phyloP scores from a whole-genome alignment of 768 basidiomycete genomes.

The Leccinum variicolor region DNA sequence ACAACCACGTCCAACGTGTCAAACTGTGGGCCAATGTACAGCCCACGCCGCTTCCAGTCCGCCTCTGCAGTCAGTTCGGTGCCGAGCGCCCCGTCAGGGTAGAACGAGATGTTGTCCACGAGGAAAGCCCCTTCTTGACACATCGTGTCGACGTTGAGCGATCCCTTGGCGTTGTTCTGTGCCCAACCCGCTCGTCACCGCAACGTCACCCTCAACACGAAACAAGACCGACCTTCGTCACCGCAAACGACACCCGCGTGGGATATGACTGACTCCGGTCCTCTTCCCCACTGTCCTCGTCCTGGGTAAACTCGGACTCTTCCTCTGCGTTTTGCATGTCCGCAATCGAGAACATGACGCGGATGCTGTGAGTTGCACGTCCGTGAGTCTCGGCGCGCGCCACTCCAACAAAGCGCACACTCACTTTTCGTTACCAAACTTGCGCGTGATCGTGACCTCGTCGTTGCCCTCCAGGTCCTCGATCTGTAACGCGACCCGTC shows the following conservation, averaged over 20 bases:
- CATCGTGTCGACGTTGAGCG: conserved; percentile 74
- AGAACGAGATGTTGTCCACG: conserved; percentile 90
- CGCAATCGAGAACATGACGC: conserved; percentile 23
- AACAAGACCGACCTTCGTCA: conserved; percentile 66
- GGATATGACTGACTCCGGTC: conserved; percentile 49
- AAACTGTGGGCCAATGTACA: conserved; percentile 94
- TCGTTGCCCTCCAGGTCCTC: conserved; percentile 69
- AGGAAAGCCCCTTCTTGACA: conserved; percentile 77
- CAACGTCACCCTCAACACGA: neutral
- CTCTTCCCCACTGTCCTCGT: conserved; percentile 33
- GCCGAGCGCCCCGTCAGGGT: conserved; percentile 66
- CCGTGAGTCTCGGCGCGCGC: neutral
- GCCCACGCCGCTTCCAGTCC: conserved; percentile 89
- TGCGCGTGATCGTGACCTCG: conserved; percentile 77
- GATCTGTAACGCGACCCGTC: conserved; percentile 43
- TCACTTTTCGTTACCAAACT: conserved; percentile 88
- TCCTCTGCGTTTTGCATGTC: conserved; percentile 18
- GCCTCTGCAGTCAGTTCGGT: conserved; percentile 81
- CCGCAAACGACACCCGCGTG: conserved; percentile 73
- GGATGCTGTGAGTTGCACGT: conserved; percentile 53
- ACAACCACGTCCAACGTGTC: conserved; percentile 84
- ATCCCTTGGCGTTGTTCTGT: conserved; percentile 54
- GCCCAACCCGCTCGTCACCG: neutral
- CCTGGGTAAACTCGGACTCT: conserved; percentile 17
- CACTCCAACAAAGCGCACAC: conserved; percentile 26